Base-by-base conservation (phyloP, 2,329 filamentous ascomycete genomes). In the Alternaria conjuncta region DNA sequence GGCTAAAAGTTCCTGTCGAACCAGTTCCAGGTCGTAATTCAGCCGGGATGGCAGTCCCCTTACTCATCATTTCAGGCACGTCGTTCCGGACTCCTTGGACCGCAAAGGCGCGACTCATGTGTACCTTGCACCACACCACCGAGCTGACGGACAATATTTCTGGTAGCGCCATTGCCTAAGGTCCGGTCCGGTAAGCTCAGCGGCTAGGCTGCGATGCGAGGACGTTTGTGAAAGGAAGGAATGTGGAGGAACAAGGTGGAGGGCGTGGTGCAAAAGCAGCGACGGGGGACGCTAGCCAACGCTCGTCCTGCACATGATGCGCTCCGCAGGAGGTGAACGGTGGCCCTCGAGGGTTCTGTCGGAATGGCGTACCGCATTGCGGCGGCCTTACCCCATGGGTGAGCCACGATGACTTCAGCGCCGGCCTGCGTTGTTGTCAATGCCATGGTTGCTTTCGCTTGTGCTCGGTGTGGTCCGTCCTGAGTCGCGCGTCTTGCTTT, bases 1-100 rank as follows among this genome's bases (percentile, higher is more conserved):
- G 57, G 45, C 32, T 53, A 67, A 65, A 67, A 61, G 28, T 68
- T 67, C 70, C 70, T 69, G 64, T 67, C 68, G 70, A 70, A 69
- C 70, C 71, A 69, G 56, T 41, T 41, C 36, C 54, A 44, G 55
- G 44, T 61, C 36, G 36, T 41, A 41, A 57, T 65, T 69, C 66
- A 67, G 64, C 66, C 68, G 64, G 63, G 43, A 60, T 65, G 57
- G 60, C 54, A 57, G 30, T 61, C 41, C 30, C 54, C 63, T 67
- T 64, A 60, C 62, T 63, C 66, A 67, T 55, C 61, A 41, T 41
- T 69, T 50, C 68, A 77, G 74, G 74, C 70, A 77, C 74, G 67
- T 63, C 72, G 73, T 72, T 64, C 75, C 75, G 75, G 66, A 64
- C 58, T 66, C 64, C 63, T 59, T 67, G 28, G 46, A 49, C 58